Percentiles rank a stretch among this genome's conserved stretches.
phyloP scores from a whole-genome alignment of 2,329 filamentous ascomycete species.

The Colletotrichum echinochloae region DNA sequence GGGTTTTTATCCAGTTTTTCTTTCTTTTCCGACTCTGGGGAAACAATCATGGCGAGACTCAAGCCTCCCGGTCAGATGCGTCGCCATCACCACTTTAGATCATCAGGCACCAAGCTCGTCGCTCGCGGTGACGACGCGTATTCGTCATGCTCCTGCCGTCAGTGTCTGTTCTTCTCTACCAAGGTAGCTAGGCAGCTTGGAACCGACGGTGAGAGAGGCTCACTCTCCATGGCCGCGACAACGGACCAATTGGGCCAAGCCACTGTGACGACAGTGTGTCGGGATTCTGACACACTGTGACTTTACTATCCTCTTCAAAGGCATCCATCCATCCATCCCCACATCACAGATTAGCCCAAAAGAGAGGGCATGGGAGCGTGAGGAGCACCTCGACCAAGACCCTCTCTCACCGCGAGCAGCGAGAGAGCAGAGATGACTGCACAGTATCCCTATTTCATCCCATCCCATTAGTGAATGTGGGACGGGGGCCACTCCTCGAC shows the following conservation, averaged over 20 bases:
- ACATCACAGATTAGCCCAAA: constrained; percentile 37
- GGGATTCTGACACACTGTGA: constrained; percentile 11
- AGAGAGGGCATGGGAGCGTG: constrained; percentile 34
- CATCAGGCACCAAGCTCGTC: constrained; percentile 25
- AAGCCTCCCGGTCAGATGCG: neutral
- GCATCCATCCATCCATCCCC: constrained; percentile 26
- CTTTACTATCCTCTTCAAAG: constrained; percentile 32
- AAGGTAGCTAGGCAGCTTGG: constrained; percentile 37
- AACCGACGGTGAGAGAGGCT: constrained; percentile 33
- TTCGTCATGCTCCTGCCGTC: constrained; percentile 34
- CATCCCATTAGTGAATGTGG: constrained; percentile 31
- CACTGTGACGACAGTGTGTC: constrained; percentile 22
- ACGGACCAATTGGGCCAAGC: constrained; percentile 30
- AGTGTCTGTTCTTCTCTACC: constrained; percentile 1
- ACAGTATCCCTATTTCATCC: constrained; percentile 36
- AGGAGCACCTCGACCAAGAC: constrained; percentile 34
- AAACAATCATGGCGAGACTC: neutral
- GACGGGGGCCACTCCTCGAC: constrained; percentile 28
- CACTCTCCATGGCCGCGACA: constrained; percentile 11
- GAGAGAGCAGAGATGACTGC: constrained; percentile 8
- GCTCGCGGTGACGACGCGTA: constrained; percentile 6
- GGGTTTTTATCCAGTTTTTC: neutral
- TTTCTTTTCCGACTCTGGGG: neutral
- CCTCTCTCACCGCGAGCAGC: constrained; percentile 18
- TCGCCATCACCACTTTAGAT: constrained; percentile 10